A percentile compares a stretch with the other conserved stretches of the same genome.
phyloP scores from a whole-genome alignment of 495 filamentous ascomycete genomes.

The Lepidopterella palustris region DNA sequence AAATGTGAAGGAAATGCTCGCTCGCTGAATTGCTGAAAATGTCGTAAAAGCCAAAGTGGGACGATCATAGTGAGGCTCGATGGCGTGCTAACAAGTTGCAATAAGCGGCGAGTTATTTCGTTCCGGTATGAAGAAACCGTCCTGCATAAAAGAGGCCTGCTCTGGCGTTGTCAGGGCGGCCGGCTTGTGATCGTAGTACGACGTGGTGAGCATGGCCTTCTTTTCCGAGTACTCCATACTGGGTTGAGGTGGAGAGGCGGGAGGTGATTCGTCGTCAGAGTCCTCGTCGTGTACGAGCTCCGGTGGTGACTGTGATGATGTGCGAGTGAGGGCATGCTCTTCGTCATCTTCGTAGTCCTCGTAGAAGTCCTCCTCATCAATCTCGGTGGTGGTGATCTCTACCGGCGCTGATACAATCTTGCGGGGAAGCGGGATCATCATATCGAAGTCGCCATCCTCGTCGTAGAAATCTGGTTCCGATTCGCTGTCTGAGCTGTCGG shows the following conservation, averaged over 20 bases:
- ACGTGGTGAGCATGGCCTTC: slow-evolving; percentile 46
- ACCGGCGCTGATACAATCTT: slow-evolving; percentile 30
- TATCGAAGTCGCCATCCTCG: slow-evolving; percentile 32
- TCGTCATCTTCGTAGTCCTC: slow-evolving; percentile 62
- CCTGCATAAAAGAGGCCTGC: slow-evolving; percentile 21
- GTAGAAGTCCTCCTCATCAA: slow-evolving; percentile 53
- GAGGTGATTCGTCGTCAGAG: slow-evolving; percentile 70
- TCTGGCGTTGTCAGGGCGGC: slow-evolving; percentile 11
- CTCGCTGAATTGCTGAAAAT: slow-evolving; percentile 1
- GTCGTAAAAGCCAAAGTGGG: background rate
- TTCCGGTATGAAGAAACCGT: slow-evolving; percentile 30
- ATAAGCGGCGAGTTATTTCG: slow-evolving; percentile 30
- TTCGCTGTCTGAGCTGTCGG: slow-evolving; percentile 32
- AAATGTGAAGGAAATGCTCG: background rate
- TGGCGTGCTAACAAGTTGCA: slow-evolving; percentile 17
- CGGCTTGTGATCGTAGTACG: slow-evolving; percentile 38
- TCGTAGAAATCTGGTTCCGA: slow-evolving; percentile 31
- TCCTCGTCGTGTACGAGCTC: slow-evolving; percentile 71
- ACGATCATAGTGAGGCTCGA: background rate
- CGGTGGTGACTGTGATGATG: slow-evolving; percentile 63
- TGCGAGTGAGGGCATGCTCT: slow-evolving; percentile 61
- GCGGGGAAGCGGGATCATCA: slow-evolving; percentile 34
- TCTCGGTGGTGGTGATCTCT: slow-evolving; percentile 35
- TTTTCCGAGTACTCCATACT: slow-evolving; percentile 65
- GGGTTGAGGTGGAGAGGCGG: slow-evolving; percentile 70